These are phyloP conservation scores for Puccinia novopanici DNA, from an alignment of 1,284 basidiomycete genomes.

Conservation along the genomic window DNA sequence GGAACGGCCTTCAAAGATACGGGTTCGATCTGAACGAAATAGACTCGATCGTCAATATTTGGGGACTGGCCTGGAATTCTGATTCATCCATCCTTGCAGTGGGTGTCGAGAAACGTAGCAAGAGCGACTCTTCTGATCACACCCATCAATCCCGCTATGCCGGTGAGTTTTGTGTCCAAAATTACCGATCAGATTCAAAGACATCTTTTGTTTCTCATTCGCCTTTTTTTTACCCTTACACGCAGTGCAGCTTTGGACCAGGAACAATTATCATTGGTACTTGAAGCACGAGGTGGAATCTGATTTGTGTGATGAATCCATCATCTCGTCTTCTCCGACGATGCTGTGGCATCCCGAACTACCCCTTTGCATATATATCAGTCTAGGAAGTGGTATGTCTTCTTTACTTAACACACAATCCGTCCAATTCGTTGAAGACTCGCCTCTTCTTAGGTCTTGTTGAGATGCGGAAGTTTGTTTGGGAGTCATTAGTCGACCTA, in stretches of 20 bases:
- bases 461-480: conserved; percentile 68
- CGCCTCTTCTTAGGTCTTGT: conserved; percentile 67
- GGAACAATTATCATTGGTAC: conserved; percentile 90
- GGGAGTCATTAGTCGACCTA: conserved; percentile 73
- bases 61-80: conserved; percentile 80
- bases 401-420: neutral
- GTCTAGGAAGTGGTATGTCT: conserved; percentile 61
- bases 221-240: neutral
- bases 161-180: conserved; percentile 10
- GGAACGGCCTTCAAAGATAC: conserved; percentile 88
- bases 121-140: conserved; percentile 69
- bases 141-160: conserved; percentile 14
- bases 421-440: neutral
- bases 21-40: conserved; percentile 75
- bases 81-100: conserved; percentile 83
- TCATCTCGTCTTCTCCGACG: conserved; percentile 57
- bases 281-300: conserved; percentile 78
- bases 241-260: conserved; percentile 90
- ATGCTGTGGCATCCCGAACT: conserved; percentile 81
- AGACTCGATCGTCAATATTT: conserved; percentile 68
- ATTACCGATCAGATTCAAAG: conserved; percentile 6
- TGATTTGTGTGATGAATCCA: conserved; percentile 56
- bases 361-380: conserved; percentile 70
- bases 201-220: neutral
- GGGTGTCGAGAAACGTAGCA: conserved; percentile 71